Evolutionary conservation across 352 stramenopile species (phyloP), one percentile per base, ranked within the genome.

Genomic region (Phytophthora fragariae): DNA sequence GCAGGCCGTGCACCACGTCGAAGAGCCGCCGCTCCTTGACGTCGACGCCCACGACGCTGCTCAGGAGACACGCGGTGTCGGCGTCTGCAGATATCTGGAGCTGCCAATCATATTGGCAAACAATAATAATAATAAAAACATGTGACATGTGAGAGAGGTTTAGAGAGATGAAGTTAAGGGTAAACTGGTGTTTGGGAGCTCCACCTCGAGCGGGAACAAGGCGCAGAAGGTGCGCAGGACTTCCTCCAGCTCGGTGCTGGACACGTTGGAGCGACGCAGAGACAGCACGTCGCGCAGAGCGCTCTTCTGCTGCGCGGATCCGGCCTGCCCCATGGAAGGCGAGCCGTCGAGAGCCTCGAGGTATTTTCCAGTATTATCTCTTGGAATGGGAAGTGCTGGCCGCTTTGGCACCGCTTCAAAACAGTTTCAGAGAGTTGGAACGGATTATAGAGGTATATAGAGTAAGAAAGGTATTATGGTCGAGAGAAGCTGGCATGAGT

Each of bases 1-100:
- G 68, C 39, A 95, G 66, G n/a, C 75, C 72, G 63, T 94, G 80
- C 53, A 96, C 80, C 29, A 86, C 85, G 31, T 93, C 80, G 52
- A 93, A 94, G 47, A 96, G 80, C 55, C 85, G 87, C 24, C 79
- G 81, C 50, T 96, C 86, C 61, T 96, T 96, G 17, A 96, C 76
- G 53, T 94, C 85, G 10, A 92, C 66, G 31, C 70, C 69, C 15
- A 75, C 69, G 24, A 77, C 66, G 39, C 69, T 70, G 19, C 21
- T 76, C 8, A 75, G 64, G 4, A 77, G 52, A 39, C 56, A 75
- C 52, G 66, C 44, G 27, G 27, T 7, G 57, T 88, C 79, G 15
- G 79, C 76, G 57, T 69, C 61, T 0, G 68, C 44, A 12, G 70
- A 55, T 19, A 76, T 49, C 60, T 82, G 65, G 12, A 77, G 56